Evolutionary conservation across 1,284 basidiomycete genomes (phyloP).

Genomic region (Cutaneotrichosporon cyanovorans): DNA sequence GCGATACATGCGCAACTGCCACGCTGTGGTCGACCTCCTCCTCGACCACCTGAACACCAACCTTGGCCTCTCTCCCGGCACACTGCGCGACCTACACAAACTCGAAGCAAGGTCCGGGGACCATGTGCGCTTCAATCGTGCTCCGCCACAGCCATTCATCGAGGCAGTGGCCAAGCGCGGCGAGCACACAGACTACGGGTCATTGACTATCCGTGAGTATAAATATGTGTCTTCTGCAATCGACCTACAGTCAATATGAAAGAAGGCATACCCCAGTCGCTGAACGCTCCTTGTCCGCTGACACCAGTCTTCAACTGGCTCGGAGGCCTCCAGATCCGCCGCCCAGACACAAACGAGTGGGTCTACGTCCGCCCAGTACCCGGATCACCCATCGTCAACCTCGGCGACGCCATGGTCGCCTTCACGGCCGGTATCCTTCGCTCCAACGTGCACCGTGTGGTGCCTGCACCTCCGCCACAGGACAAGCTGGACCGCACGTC

Average conservation of each 20-base stretch:
- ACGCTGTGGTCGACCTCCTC: slow-evolving; percentile 52
- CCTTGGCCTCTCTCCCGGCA: slow-evolving; percentile 54
- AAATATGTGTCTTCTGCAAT: background rate
- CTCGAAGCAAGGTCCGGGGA: slow-evolving; percentile 53
- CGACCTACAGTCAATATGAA: too few species aligned
- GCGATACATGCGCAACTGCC: slow-evolving; percentile 19
- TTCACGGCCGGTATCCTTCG: slow-evolving; percentile 55
- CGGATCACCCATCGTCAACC: slow-evolving; percentile 56
- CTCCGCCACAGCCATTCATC: slow-evolving; percentile 33
- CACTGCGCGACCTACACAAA: slow-evolving; percentile 50
- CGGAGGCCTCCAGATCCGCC: slow-evolving; percentile 62
- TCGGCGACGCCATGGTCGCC: slow-evolving; percentile 55
- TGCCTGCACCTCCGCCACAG: slow-evolving; percentile 50
- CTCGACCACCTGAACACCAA: slow-evolving; percentile 54
- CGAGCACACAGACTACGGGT: slow-evolving; percentile 30
- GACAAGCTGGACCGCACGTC: slow-evolving; percentile 52
- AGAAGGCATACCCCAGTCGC: too few species aligned
- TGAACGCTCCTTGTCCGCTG: too few species aligned
- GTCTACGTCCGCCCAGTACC: slow-evolving; percentile 60
- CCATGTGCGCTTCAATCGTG: slow-evolving; percentile 55
- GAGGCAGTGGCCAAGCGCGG: slow-evolving; percentile 14
- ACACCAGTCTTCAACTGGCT: slow-evolving; percentile 51
- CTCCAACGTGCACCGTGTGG: slow-evolving; percentile 33
- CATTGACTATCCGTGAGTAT: slow-evolving; percentile 15
- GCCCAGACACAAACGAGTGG: slow-evolving; percentile 57